Conservation (phyloP, 371 early-diverging fungal species). For the Mucor piriformis region DNA sequence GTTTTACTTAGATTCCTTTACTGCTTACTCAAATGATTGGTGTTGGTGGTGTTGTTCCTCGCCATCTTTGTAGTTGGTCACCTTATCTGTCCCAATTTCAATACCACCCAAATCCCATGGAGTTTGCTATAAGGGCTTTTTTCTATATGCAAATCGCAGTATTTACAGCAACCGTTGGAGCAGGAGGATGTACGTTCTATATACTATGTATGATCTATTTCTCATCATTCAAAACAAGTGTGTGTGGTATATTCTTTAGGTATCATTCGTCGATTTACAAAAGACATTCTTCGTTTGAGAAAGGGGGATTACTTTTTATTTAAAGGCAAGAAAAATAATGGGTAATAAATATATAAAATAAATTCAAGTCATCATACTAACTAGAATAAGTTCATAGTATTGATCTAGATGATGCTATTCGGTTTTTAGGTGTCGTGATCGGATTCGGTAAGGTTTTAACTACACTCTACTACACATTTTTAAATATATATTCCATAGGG, state of each 20-base stretch:
- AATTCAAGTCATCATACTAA: background rate
- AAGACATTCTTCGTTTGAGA: slow-evolving; percentile 44
- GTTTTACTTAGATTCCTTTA: slow-evolving; percentile 38
- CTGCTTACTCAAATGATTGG: slow-evolving; percentile 45
- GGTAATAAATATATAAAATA: slow-evolving; percentile 19
- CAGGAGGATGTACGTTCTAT: slow-evolving; percentile 43
- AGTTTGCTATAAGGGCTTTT: slow-evolving; percentile 39
- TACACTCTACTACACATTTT: too few relatives aligned
- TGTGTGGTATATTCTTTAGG: slow-evolving; percentile 46
- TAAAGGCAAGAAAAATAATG: slow-evolving; percentile 50
- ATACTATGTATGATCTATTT: background rate
- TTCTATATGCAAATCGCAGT: slow-evolving; percentile 40
- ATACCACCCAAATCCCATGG: slow-evolving; percentile 38
- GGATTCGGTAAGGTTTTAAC: slow-evolving; percentile 50
- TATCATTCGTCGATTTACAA: slow-evolving; percentile 47
- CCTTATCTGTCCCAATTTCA: slow-evolving; percentile 44
- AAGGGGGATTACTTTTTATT: slow-evolving; percentile 49
- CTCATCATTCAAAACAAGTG: slow-evolving; percentile 20
- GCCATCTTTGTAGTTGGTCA: slow-evolving; percentile 43
- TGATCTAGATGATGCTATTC: slow-evolving; percentile 53
- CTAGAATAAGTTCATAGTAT: too few relatives aligned
- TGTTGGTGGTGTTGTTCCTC: slow-evolving; percentile 47
- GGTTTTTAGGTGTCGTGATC: slow-evolving; percentile 48
- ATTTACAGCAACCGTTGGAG: slow-evolving; percentile 42
- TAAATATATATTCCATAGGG: too few relatives aligned